These are phyloP conservation scores for Dendrobium chrysotoxum DNA, from an alignment of 106 monocot genomes.

Conservation along the genomic window DNA sequence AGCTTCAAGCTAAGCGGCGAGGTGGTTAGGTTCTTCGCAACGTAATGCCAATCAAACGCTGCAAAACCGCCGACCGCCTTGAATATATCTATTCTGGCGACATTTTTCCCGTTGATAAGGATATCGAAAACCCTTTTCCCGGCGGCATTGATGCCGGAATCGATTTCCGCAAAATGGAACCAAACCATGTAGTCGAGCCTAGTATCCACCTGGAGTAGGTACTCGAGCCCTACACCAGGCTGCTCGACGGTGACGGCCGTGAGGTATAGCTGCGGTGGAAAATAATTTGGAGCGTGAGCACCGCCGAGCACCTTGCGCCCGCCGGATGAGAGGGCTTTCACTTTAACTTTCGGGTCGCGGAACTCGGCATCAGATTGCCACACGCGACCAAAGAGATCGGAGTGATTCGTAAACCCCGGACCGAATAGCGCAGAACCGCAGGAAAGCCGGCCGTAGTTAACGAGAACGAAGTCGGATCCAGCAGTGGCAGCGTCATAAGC, in stretches of 20 bases:
- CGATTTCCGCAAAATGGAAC: conserved; percentile 79
- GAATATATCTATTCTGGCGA: conserved; percentile 64
- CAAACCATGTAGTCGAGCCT: conserved; percentile 61
- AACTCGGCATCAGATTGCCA: conserved; percentile 63
- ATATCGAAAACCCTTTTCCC: conserved; percentile 87
- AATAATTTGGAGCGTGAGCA: conserved; percentile 52
- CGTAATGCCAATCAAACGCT: conserved; percentile 71
- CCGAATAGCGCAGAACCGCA: conserved; percentile 48
- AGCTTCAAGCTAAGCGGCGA: conserved; percentile 62
- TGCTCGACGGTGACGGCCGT: conserved; percentile 50
- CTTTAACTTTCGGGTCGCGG: conserved; percentile 20
- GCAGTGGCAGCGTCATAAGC: conserved; percentile 43
- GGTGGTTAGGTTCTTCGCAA: conserved; percentile 56
- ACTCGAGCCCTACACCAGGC: conserved; percentile 30
- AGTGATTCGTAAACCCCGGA: conserved; percentile 53
- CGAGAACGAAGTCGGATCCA: conserved; percentile 43
- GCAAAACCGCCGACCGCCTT: conserved; percentile 74
- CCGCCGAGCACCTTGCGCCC: conserved; percentile 35
- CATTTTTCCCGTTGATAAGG: conserved; percentile 38
- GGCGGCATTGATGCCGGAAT: conserved; percentile 30
- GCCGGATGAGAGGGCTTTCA: conserved; percentile 47
- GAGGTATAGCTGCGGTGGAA: conserved; percentile 44
- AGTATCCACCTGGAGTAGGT: conserved; percentile 50
- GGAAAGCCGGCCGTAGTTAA: conserved; percentile 68
- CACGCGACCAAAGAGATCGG: conserved; percentile 47